Base-by-base conservation (phyloP, 2,329 filamentous ascomycete genomes). In the Mollisia scopiformis region DNA sequence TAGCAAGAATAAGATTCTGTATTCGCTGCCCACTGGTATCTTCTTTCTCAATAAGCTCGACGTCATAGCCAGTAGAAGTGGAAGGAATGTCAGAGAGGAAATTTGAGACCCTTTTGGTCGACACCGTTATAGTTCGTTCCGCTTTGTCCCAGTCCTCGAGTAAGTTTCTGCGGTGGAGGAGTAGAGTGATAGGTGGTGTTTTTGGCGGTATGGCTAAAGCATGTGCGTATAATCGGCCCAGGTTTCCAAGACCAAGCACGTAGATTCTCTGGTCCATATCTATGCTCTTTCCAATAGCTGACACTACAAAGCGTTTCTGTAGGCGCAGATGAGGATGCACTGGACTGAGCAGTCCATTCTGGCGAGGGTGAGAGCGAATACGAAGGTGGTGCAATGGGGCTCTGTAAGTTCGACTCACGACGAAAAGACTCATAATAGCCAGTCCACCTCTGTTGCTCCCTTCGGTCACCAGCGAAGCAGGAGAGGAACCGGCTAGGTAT, bases 151-250 rank as follows among this genome's bases (percentile, higher is more conserved):
- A 63, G 55, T 79, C 73, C 53, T 78, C 70, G 2, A 86, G 74
- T 3, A 84, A 78, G 27, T 78, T 76, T 54, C 72, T 73, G n/a
- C 80, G 82, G 70, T 93, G 90, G 35, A 96, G 82, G n/a, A 97
- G 82, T 6, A 97, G 81, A 0, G 92, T 94, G 37, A 97, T 83
- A 0, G 90, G 90, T 4, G 92, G 91, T 2, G 84, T 82, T 21
- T 84, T 76, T 0, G 76, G 69, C 2, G 52, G 27, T 11, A 78
- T 77, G 23, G 86, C 84, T 11, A 97, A 79, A 23, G 86, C 85
- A 72, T 89, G 88, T 27, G 93, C 92, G 65, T 93, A 86, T 27
- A 97, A 84, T 46, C 86, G 86, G 14, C 93, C 93, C 13, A 97
- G 80, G 72, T 92, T 96, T 35, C 93, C 93, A 11, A 90, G 73